phyloP scores from a whole-genome alignment of 2,329 filamentous ascomycete species.

The Bretziella fagacearum region DNA sequence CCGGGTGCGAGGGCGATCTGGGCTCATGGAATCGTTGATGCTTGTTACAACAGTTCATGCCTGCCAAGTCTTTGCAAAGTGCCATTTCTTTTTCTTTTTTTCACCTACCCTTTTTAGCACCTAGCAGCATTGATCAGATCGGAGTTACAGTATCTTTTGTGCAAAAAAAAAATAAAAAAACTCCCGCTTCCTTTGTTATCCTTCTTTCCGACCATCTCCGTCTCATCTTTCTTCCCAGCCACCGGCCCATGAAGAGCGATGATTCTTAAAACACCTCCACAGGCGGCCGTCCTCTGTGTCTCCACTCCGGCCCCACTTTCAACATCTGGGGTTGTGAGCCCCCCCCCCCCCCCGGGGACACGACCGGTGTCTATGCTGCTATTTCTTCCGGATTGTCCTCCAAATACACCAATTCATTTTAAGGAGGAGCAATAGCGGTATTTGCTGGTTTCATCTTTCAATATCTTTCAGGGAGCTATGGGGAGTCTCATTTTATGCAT shows the following conservation, averaged over 20 bases:
- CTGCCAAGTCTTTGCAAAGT: no score
- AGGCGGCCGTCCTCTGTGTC: neutral
- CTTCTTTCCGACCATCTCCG: neutral
- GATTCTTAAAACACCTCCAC: neutral
- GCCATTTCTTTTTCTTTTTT: neutral
- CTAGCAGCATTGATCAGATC: no score
- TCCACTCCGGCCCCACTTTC: neutral
- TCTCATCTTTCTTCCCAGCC: neutral
- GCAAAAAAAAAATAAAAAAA: no score
- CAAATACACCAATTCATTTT: conserved; percentile 7
- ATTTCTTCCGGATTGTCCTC: neutral
- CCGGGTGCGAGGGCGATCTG: no score
- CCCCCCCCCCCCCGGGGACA: no score
- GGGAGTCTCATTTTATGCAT: neutral
- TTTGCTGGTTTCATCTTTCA: conserved; percentile 4
- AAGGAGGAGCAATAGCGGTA: conserved; percentile 1
- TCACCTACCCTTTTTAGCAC: neutral
- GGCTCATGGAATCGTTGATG: no score
- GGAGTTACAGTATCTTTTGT: no score
- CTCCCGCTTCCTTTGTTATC: neutral
- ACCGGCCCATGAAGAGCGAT: neutral
- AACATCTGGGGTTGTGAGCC: no score
- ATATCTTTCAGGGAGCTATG: conserved; percentile 2
- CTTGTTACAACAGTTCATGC: no score
- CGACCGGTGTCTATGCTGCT: conserved; percentile 9